phyloP scores from a whole-genome alignment of 345 rosid genomes.

The Populus tremula region DNA sequence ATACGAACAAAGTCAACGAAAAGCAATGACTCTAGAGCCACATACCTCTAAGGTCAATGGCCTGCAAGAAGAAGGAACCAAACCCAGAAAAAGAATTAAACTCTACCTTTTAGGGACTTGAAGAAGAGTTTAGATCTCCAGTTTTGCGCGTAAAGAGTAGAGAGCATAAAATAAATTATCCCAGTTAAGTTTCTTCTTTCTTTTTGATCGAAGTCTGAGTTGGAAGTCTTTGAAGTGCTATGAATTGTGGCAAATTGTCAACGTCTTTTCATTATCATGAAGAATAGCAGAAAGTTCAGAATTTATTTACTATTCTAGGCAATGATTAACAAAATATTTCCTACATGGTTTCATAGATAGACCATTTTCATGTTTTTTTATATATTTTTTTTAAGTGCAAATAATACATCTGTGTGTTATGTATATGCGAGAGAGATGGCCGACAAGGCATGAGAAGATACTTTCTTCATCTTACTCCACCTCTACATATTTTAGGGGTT shows the following conservation, averaged over 20 bases:
- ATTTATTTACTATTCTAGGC: constrained; percentile 13
- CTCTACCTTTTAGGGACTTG: neutral
- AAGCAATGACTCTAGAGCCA: neutral
- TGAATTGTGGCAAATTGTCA: constrained; percentile 14
- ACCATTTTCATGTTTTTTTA: neutral
- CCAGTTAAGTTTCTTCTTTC: neutral
- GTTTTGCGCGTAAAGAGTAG: constrained; percentile 18
- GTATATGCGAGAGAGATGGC: constrained; percentile 34
- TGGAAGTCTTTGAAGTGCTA: constrained; percentile 8
- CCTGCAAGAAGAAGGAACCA: constrained; percentile 10
- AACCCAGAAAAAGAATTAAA: constrained; percentile 15
- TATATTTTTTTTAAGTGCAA: neutral
- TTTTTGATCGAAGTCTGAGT: constrained; percentile 11
- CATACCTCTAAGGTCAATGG: constrained; percentile 30
- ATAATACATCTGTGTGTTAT: neutral
- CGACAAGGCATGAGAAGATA: constrained; percentile 43
- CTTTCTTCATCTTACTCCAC: constrained; percentile 29
- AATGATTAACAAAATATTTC: constrained; percentile 30
- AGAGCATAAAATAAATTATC: constrained; percentile 14
- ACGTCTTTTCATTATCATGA: constrained; percentile 12
- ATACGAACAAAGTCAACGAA: neutral
- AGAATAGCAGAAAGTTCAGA: constrained; percentile 14
- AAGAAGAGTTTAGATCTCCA: constrained; percentile 18
- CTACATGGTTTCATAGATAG: constrained; percentile 5
- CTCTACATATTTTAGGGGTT: constrained; percentile 28